These are phyloP conservation scores for Corymbia citriodora DNA, from an alignment of 441 rosid species.

Conservation along the genomic window DNA sequence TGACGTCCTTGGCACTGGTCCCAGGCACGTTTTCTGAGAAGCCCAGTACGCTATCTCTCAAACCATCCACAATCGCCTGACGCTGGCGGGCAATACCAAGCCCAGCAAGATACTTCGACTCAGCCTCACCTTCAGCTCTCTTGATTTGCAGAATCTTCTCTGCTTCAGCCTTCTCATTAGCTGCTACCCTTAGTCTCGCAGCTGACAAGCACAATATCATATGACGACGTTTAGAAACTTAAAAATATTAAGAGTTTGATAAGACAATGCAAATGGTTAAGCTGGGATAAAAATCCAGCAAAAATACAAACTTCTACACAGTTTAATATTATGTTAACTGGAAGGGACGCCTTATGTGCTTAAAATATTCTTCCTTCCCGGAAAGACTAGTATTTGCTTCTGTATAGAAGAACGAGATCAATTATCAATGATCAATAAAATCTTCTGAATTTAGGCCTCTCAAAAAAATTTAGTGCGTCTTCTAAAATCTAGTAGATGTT, in stretches of 20 bases:
- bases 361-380: background rate
- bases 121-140: constrained; percentile 71
- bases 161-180: constrained; percentile 66
- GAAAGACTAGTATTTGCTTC: background rate
- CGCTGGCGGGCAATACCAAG: constrained; percentile 31
- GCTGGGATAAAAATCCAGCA: background rate
- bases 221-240: background rate
- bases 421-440: background rate
- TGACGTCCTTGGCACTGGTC: constrained; percentile 50
- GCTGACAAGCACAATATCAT: constrained; percentile 23
- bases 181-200: constrained; percentile 58
- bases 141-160: constrained; percentile 65
- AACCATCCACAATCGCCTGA: constrained; percentile 29
- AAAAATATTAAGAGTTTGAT: background rate
- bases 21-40: constrained; percentile 48
- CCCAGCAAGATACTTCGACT: constrained; percentile 36
- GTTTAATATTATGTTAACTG: background rate
- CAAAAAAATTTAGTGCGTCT: background rate
- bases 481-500: background rate
- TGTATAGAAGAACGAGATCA: background rate
- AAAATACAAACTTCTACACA: background rate
- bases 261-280: background rate
- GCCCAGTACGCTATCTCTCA: constrained; percentile 46
- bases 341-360: background rate
- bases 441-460: background rate